A percentile compares a stretch with the other conserved stretches of the same genome.
phyloP scores from a whole-genome alignment of 108 stramenopile genomes.

The Skeletonema tropicum region DNA sequence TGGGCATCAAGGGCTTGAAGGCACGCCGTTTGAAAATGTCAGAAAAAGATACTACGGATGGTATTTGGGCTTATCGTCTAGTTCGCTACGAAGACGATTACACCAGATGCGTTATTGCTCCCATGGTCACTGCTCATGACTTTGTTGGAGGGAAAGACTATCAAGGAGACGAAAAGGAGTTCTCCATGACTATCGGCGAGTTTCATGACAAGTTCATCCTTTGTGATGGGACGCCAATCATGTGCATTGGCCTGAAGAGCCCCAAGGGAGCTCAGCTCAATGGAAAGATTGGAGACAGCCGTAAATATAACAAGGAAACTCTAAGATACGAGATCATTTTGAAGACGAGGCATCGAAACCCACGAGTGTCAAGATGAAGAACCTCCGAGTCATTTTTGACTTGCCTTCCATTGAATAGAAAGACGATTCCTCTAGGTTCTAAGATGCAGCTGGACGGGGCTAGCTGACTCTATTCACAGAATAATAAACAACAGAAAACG shows the following conservation, averaged over 20 bases:
- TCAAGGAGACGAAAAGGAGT: background rate
- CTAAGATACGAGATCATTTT: constrained; percentile 10
- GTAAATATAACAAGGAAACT: background rate
- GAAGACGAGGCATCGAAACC: constrained; percentile 2
- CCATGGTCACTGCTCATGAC: background rate
- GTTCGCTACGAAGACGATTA: background rate
- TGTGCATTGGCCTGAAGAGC: constrained; percentile 14
- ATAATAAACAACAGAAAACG: background rate
- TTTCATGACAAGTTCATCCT: background rate
- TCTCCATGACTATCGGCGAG: background rate
- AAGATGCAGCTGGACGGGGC: background rate
- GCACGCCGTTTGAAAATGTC: background rate
- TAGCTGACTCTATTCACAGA: background rate
- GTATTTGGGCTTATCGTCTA: background rate
- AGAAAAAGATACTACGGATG: background rate
- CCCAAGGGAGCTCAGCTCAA: constrained; percentile 8
- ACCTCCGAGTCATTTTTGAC: constrained; percentile 10
- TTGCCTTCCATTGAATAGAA: background rate
- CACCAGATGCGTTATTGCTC: background rate
- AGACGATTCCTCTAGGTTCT: background rate
- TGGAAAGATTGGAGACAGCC: constrained; percentile 16
- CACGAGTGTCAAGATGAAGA: background rate
- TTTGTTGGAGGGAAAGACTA: background rate
- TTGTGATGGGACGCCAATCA: background rate
- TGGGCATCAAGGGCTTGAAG: background rate